Evolutionary conservation across 108 stramenopile species (phyloP), one percentile per base, ranked within the genome.

Genomic region (Mayamaea pseudoterrestris): DNA sequence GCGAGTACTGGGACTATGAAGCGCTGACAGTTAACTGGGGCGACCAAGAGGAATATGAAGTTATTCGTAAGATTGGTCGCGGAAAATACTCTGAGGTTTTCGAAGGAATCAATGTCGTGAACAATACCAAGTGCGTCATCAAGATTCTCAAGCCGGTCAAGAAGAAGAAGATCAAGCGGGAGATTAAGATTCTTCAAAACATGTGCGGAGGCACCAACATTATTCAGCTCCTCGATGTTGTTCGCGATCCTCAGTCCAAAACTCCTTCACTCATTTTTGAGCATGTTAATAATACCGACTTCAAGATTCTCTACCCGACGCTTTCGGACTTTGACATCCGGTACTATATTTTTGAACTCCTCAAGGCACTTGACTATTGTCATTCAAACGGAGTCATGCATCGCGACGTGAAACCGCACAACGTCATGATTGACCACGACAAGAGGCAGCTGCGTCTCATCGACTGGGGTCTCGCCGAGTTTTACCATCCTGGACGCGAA

Each of bases 361-460:
- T 99, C 47, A 97, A 96, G 65, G 98, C 97, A 1, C 78, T 99
- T 35, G 98, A 99, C 73, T 98, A 93, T 69, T 98, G 95, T 57
- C 98, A 99, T 74, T 93, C 93, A 32, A 98, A 99, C 66, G 98
- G 98, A 30, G 97, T 99, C 41, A 98, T 98, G 97, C 98, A 99
- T 69, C 73, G 98, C 44, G 98, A 99, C 76, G 96, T 99, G 48
- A 99, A 99, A 71, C 99, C 99, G 13, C 97, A 98, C 81, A 99
- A 99, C 63, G 94, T 99, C 57, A 97, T 98, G 95, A 98, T 99
- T 61, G 97, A 99, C 68, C 96, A 98, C 62, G 95, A 94, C 42
- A 91, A 95, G 55, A 67, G 96, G 31, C 87, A 96, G 75, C 74
- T 99, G 25, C 79, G 98, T 21, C 68, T 99, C 32, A 99, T 99